Conservation (phyloP, 1,284 basidiomycete genomes). For the Ganoderma sinense region DNA sequence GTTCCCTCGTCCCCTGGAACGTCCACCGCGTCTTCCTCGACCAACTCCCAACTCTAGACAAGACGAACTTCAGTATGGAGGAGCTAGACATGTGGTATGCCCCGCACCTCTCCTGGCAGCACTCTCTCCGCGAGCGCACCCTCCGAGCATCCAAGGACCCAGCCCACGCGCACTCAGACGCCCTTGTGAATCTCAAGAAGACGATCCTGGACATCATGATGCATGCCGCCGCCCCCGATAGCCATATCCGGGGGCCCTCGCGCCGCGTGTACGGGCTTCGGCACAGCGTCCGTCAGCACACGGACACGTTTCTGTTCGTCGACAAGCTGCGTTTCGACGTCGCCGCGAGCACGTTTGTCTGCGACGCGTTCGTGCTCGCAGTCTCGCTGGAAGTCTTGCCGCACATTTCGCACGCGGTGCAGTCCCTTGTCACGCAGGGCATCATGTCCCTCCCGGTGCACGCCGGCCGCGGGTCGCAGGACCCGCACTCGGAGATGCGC, state of each 20-base stretch:
- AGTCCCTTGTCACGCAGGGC: constrained; percentile 30
- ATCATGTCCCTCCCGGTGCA: constrained; percentile 27
- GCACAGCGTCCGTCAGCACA: constrained; percentile 34
- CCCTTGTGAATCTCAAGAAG: constrained; percentile 43
- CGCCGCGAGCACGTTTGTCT: constrained; percentile 50
- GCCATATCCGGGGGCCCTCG: constrained; percentile 13
- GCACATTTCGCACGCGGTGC: constrained; percentile 12
- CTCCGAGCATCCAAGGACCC: too few relatives aligned
- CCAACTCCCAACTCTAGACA: constrained; percentile 43
- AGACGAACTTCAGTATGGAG: not conserved
- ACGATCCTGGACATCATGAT: constrained; percentile 42
- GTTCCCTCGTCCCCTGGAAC: constrained; percentile 42
- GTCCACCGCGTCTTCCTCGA: constrained; percentile 51
- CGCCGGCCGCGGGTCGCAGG: constrained; percentile 57
- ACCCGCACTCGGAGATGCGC: constrained; percentile 39
- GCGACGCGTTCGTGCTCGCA: constrained; percentile 53
- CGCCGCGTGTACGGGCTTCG: constrained; percentile 41
- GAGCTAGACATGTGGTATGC: constrained; percentile 39
- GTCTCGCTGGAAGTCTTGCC: constrained; percentile 37
- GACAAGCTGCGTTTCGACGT: constrained; percentile 53
- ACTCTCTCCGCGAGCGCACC: constrained; percentile 42
- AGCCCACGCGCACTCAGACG: constrained; percentile 30
- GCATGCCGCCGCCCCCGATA: constrained; percentile 25
- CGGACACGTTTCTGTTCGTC: constrained; percentile 49
- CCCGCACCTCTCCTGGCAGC: constrained; percentile 39